A percentile compares a stretch with the other conserved stretches of the same genome.
Conservation (phyloP, 2,329 filamentous ascomycete genomes). For the Emergomyces orientalis region DNA sequence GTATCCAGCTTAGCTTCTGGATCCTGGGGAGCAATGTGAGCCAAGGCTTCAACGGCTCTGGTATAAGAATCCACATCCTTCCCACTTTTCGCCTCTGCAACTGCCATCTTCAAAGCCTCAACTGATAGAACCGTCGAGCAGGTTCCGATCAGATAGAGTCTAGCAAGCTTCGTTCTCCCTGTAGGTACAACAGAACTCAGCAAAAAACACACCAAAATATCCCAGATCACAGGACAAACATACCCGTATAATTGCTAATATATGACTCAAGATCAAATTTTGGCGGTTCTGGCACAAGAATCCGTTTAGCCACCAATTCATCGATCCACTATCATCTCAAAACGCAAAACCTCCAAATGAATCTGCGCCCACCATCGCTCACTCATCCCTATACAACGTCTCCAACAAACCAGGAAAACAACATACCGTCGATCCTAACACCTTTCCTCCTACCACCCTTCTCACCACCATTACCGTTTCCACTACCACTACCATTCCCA, state of each 20-base stretch:
- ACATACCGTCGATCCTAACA: constrained; percentile 27
- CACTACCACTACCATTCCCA: neutral
- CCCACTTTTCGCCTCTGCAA: constrained; percentile 65
- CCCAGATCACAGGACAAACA: constrained; percentile 4
- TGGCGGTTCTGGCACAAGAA: constrained; percentile 51
- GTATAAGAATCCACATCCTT: constrained; percentile 65
- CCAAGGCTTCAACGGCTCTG: constrained; percentile 57
- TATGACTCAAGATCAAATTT: constrained; percentile 90
- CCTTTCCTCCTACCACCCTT: neutral
- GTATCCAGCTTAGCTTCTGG: constrained; percentile 58
- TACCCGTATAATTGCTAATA: constrained; percentile 79
- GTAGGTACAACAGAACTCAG: constrained; percentile 4
- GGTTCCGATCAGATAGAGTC: constrained; percentile 71
- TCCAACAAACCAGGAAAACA: neutral
- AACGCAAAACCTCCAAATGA: neutral
- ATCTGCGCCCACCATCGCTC: neutral
- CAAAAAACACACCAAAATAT: neutral
- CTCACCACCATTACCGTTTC: neutral
- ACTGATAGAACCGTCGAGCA: constrained; percentile 64
- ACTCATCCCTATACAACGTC: neutral
- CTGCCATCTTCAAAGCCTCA: constrained; percentile 71
- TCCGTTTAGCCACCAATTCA: neutral
- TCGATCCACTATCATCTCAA: neutral
- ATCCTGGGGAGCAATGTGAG: constrained; percentile 55
- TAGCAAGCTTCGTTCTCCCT: constrained; percentile 74